These are phyloP conservation scores for Lyophyllum shimeji DNA, from an alignment of 768 basidiomycete genomes.

Conservation along the genomic window DNA sequence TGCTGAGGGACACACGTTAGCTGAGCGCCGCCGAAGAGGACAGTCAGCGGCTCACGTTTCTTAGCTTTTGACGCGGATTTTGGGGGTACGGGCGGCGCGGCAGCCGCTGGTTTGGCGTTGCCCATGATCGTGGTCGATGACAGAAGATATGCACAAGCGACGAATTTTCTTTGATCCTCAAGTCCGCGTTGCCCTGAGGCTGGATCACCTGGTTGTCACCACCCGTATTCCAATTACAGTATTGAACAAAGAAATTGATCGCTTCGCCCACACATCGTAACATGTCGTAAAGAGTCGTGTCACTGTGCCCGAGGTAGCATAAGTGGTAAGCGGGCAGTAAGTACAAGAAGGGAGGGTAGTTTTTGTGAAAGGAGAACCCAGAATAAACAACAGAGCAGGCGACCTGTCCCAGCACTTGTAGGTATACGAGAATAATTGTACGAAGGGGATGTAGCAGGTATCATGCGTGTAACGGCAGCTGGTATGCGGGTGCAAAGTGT, in stretches of 20 bases:
- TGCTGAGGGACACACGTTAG: slow-evolving; percentile 14
- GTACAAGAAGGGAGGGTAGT: slow-evolving; percentile 1
- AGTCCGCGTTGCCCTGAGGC: background rate
- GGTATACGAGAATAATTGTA: slow-evolving; percentile 4
- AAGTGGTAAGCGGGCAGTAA: slow-evolving; percentile 1
- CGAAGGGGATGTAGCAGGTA: background rate
- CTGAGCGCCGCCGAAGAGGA: background rate
- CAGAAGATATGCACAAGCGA: background rate
- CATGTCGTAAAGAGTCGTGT: slow-evolving; percentile 8
- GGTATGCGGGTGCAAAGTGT: slow-evolving; percentile 5
- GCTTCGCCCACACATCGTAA: background rate
- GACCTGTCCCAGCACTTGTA: slow-evolving; percentile 2
- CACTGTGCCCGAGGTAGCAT: slow-evolving; percentile 1
- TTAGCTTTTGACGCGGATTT: background rate
- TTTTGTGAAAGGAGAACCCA: background rate
- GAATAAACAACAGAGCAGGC: background rate
- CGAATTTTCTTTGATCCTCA: background rate
- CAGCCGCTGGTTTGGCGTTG: background rate
- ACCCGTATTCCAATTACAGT: background rate
- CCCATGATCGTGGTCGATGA: background rate
- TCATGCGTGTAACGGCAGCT: background rate
- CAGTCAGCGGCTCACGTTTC: slow-evolving; percentile 1
- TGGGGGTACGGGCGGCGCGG: slow-evolving; percentile 1
- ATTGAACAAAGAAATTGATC: background rate
- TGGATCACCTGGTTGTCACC: slow-evolving; percentile 1